Base-by-base conservation (phyloP, 2,329 filamentous ascomycete species). In the Didymosphaeria variabile region DNA sequence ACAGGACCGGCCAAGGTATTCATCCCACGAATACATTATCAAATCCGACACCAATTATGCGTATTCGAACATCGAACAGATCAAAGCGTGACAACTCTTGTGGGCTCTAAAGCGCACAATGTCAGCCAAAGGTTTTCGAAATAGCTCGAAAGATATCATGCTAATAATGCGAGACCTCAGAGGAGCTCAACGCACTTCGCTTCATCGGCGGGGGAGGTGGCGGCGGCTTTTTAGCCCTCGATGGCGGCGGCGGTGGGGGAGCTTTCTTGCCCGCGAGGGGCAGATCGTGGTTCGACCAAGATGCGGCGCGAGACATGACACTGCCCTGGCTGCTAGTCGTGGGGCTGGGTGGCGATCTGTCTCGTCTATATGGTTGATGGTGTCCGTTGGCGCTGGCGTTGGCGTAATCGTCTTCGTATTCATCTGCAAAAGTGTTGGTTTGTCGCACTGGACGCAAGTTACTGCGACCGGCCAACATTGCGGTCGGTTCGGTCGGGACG, bases 191-290 rank as follows among this genome's bases (percentile, higher is more conserved):
- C 62, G 80, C 80, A 75, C 80, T 84, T 66, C 87, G 80, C 81
- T 90, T 90, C 79, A 88, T 84, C 23, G 88, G 88, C 12, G 86
- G 87, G 23, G 87, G 88, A 40, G 87, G 87, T 61, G 88, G 87
- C 23, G 86, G 85, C 13, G 88, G 87, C 76, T 90, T 90, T 82
- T 90, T 91, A 38, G 85, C 79, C 71, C 88, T 80, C 23, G 84
- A 85, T 26, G 88, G 88, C 31, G 88, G 88, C 21, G 88, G 88
- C 50, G 87, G 86, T 21, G 76, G 76, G 44, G 76, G 74, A 47
- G 83, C 84, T 76, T 86, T 88, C 74, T 85, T 85, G 58, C 71
- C 77, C 50, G 64, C 67, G 9, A 60, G 61, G 55, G 65, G 69
- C 56, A 67, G 62, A 7, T 72, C 75, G 23, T 68, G 64, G 17